Evolutionary conservation across 352 stramenopile species (phyloP), one percentile per base, ranked within the genome.

Genomic region (Phytophthora citrophthora): DNA sequence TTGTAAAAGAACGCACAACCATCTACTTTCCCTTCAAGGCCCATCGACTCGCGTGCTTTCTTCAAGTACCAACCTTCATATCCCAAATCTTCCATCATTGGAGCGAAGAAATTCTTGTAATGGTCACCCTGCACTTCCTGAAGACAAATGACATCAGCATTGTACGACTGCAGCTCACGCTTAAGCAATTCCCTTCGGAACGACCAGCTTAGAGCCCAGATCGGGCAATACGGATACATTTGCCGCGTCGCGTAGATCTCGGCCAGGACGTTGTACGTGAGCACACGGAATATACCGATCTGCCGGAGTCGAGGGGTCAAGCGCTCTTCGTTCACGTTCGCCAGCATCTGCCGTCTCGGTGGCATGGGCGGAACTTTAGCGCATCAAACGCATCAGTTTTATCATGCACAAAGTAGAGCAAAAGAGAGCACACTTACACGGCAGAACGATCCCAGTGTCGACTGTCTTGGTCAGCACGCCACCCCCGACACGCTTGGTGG

Each of bases 1-100:
- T 98, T 97, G 95, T 98, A 99, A 66, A 99, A 99, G 4, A 99
- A 78, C 5, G 97, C 97, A 76, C 97, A 99, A 23, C 98, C 98
- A 64, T 99, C 98, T 26, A 98, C 91, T 75, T 99, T 99, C 45
- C 97, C 97, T 50, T 97, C 94, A 32, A 98, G 68, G 15, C 97
- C 97, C 96, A 99, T 99, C 5, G 91, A 91, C 61, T 99, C 94
- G 26, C 97, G 86, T 9, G 96, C 99, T 79, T 99, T 99, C 73
- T 99, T 96, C 66, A 99, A 95, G 76, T 98, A 99, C 58, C 98
- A 93, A 41, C 96, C 97, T 71, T 99, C 96, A 62, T 99, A 99
- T 2, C 97, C 97, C 68, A 85, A 90, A 34, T 98, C 91, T 20
- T 86, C 79, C 82, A 99, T 97, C 65, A 97, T 86, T 18, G 94